These are phyloP conservation scores for Filosporella fistucella DNA, from an alignment of 495 filamentous ascomycete genomes.

Conservation along the genomic window DNA sequence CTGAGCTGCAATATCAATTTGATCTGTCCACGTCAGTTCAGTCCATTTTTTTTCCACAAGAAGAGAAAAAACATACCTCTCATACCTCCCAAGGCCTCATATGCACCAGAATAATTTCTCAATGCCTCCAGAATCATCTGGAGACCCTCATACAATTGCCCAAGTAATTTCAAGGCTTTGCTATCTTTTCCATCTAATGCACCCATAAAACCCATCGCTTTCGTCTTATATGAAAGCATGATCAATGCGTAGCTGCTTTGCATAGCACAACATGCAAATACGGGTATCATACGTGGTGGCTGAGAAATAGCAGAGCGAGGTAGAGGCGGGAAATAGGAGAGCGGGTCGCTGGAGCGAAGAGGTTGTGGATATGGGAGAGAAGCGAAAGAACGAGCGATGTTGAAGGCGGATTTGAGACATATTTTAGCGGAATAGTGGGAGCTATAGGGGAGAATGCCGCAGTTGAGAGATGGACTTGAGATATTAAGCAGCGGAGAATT, in stretches of 20 bases:
- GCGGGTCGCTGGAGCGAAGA: slow-evolving; percentile 28
- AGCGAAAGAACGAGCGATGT: slow-evolving; percentile 47
- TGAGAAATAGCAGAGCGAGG: no score
- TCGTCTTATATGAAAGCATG: slow-evolving; percentile 33
- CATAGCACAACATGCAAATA: slow-evolving; percentile 59
- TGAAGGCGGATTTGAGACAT: slow-evolving; percentile 45
- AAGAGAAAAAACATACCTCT: slow-evolving; percentile 38
- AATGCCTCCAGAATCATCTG: slow-evolving; percentile 44
- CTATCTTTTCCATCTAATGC: slow-evolving; percentile 29
- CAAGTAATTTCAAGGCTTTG: slow-evolving; percentile 39
- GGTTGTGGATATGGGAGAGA: slow-evolving; percentile 46
- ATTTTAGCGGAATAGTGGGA: slow-evolving; percentile 50
- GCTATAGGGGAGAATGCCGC: slow-evolving; percentile 43
- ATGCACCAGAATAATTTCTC: slow-evolving; percentile 53
- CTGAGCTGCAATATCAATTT: background rate
- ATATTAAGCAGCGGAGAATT: slow-evolving; percentile 30
- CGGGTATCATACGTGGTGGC: slow-evolving; percentile 49
- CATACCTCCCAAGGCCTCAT: slow-evolving; percentile 59
- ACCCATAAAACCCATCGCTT: slow-evolving; percentile 43
- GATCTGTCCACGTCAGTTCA: background rate
- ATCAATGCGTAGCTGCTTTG: slow-evolving; percentile 58
- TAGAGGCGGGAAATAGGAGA: no score
- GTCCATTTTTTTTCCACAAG: background rate
- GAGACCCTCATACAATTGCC: slow-evolving; percentile 49
- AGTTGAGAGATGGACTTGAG: slow-evolving; percentile 19